phyloP scores from a whole-genome alignment of 148 eudicot genomes.

The Camellia sinensis region DNA sequence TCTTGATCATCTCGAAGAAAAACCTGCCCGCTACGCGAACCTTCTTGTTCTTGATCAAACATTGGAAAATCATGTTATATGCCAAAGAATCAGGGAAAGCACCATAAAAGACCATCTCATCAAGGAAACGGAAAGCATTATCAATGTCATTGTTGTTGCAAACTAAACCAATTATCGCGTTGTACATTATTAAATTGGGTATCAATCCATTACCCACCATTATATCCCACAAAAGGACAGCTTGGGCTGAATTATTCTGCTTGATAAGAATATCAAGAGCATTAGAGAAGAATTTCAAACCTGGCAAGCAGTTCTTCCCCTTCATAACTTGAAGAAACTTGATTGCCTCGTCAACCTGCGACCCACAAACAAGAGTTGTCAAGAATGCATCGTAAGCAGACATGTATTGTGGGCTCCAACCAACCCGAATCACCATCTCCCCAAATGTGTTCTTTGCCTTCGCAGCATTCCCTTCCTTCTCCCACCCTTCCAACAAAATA shows the following conservation, averaged over 20 bases:
- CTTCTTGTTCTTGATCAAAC: slow-evolving; percentile 64
- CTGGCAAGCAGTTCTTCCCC: slow-evolving; percentile 75
- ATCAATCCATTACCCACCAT: slow-evolving; percentile 61
- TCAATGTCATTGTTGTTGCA: slow-evolving; percentile 61
- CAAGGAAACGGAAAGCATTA: slow-evolving; percentile 66
- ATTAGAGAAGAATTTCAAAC: slow-evolving; percentile 73
- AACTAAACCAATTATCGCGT: slow-evolving; percentile 66
- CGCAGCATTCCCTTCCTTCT: slow-evolving; percentile 60
- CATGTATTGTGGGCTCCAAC: slow-evolving; percentile 62
- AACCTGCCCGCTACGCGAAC: slow-evolving; percentile 62
- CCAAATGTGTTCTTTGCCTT: slow-evolving; percentile 78
- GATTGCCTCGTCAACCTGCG: slow-evolving; percentile 56
- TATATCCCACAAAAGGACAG: slow-evolving; percentile 65
- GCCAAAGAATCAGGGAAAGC: slow-evolving; percentile 69
- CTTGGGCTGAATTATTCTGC: slow-evolving; percentile 59
- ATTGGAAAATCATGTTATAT: slow-evolving; percentile 71
- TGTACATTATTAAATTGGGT: slow-evolving; percentile 64
- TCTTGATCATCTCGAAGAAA: slow-evolving; percentile 74
- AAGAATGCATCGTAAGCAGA: slow-evolving; percentile 71
- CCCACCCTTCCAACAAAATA: slow-evolving; percentile 81
- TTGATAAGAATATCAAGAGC: slow-evolving; percentile 66
- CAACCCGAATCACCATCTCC: slow-evolving; percentile 83
- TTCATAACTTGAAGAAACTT: slow-evolving; percentile 79
- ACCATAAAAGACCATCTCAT: slow-evolving; percentile 68
- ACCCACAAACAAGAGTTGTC: slow-evolving; percentile 58